Conservation (phyloP, 192 early-diverging fungal genomes). For the Rhizoclosmatium sp. region DNA sequence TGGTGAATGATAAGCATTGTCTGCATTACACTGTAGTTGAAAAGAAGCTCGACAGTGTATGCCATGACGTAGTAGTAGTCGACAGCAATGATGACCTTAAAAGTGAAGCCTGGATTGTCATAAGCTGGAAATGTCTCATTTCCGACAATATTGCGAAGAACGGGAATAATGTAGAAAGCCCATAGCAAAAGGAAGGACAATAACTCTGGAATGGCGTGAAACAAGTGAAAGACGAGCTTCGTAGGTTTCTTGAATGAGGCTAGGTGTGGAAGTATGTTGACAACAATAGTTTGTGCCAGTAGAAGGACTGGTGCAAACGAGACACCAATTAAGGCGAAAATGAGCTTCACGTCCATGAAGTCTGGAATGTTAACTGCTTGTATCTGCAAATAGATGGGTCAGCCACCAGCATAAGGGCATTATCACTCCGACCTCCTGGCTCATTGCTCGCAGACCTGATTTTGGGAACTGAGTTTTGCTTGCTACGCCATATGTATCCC, state of each 20-base stretch:
- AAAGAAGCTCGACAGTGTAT: conserved; percentile 1
- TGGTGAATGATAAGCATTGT: not conserved
- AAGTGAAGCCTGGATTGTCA: not conserved
- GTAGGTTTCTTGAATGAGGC: not conserved
- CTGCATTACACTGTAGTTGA: not conserved
- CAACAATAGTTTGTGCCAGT: no score
- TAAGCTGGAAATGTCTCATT: not conserved
- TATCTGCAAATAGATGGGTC: no score
- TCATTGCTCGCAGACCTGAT: no score
- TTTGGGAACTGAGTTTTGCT: no score
- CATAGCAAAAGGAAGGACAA: not conserved
- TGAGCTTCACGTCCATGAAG: no score
- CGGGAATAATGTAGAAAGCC: not conserved
- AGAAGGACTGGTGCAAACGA: no score
- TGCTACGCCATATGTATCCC: no score
- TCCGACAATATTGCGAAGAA: not conserved
- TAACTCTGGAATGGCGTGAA: not conserved
- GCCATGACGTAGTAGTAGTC: not conserved
- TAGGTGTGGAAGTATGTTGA: not conserved
- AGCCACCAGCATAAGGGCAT: no score
- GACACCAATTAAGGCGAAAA: no score
- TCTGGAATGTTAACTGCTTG: no score
- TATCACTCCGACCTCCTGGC: no score
- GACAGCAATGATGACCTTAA: not conserved
- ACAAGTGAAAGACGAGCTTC: not conserved